Percentiles rank a stretch among this genome's conserved stretches.
phyloP scores from a whole-genome alignment of 495 filamentous ascomycete species.

The Pyrenopolyporus hunteri region DNA sequence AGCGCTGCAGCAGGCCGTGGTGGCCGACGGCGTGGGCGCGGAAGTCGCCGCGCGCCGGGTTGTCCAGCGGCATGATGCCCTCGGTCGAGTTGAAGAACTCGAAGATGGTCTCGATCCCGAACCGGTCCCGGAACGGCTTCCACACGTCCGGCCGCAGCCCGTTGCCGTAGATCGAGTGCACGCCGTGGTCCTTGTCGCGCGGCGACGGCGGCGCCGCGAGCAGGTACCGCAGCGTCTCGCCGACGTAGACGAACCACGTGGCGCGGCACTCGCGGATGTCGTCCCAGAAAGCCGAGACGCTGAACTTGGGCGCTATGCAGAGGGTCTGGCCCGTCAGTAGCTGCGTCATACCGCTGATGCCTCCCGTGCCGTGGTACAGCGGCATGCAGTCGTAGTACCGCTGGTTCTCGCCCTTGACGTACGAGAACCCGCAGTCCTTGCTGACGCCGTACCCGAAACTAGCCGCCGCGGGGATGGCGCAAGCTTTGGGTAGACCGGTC shows the following conservation, averaged over 20 bases:
- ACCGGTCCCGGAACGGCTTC: conserved; percentile 68
- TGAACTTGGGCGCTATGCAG: conserved; percentile 74
- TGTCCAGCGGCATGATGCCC: conserved; percentile 64
- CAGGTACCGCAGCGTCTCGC: conserved; percentile 78
- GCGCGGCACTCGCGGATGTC: conserved; percentile 72
- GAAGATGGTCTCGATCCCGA: conserved; percentile 61
- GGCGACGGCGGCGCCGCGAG: conserved; percentile 70
- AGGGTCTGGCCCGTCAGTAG: conserved; percentile 65
- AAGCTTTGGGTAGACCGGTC: conserved; percentile 70
- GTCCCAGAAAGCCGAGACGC: conserved; percentile 72
- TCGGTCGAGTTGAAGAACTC: conserved; percentile 75
- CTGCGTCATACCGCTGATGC: conserved; percentile 59
- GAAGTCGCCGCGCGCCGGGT: conserved; percentile 65
- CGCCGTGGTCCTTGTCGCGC: conserved; percentile 67
- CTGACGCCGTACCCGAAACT: conserved; percentile 41
- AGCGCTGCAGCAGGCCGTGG: conserved; percentile 66
- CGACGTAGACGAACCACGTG: conserved; percentile 81
- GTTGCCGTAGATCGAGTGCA: conserved; percentile 76
- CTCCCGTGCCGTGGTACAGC: conserved; percentile 78
- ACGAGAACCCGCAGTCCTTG: conserved; percentile 35
- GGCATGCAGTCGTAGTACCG: conserved; percentile 83
- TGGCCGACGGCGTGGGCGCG: conserved; percentile 70
- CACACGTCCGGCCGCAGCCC: conserved; percentile 80
- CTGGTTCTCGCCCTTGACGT: conserved; percentile 47
- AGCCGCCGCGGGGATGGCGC: conserved; percentile 56